Evolutionary conservation across 352 stramenopile species (phyloP).

Genomic region (Aphanomyces invadans): DNA sequence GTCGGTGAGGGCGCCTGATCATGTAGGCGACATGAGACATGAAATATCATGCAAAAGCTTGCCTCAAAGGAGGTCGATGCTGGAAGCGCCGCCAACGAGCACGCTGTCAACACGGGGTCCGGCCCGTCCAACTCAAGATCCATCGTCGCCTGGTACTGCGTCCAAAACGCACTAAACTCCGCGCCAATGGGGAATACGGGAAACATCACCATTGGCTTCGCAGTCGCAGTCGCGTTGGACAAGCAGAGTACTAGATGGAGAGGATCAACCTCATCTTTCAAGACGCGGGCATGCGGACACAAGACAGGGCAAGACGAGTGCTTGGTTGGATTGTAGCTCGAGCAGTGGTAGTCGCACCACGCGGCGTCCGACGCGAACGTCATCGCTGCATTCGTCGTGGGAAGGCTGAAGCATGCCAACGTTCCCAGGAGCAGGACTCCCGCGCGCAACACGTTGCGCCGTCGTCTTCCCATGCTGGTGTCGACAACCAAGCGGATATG

Average conservation of each 20-base stretch:
- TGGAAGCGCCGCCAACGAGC: slow-evolving; percentile 45
- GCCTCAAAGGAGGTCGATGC: slow-evolving; percentile 30
- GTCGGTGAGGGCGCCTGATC: not conserved
- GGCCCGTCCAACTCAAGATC: slow-evolving; percentile 52
- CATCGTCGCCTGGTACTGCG: slow-evolving; percentile 13
- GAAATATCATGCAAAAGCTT: not conserved
- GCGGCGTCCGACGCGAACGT: slow-evolving; percentile 36
- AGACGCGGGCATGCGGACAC: not conserved
- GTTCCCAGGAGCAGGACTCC: not conserved
- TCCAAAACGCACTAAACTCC: not conserved
- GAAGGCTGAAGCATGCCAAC: not conserved
- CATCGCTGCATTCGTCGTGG: slow-evolving; percentile 26
- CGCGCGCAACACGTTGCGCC: not conserved
- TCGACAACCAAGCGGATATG: no score
- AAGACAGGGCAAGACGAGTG: not conserved
- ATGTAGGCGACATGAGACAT: not conserved
- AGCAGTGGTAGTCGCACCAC: slow-evolving; percentile 23
- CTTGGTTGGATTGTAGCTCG: not conserved
- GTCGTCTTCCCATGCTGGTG: no score
- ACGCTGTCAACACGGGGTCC: slow-evolving; percentile 51
- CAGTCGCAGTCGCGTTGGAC: not conserved
- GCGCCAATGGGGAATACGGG: not conserved
- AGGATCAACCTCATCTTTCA: not conserved
- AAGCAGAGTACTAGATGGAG: slow-evolving; percentile 5
- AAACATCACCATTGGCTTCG: not conserved